These are phyloP conservation scores for Sarocladium kiliense DNA, from an alignment of 2,329 filamentous ascomycete genomes.

Conservation along the genomic window DNA sequence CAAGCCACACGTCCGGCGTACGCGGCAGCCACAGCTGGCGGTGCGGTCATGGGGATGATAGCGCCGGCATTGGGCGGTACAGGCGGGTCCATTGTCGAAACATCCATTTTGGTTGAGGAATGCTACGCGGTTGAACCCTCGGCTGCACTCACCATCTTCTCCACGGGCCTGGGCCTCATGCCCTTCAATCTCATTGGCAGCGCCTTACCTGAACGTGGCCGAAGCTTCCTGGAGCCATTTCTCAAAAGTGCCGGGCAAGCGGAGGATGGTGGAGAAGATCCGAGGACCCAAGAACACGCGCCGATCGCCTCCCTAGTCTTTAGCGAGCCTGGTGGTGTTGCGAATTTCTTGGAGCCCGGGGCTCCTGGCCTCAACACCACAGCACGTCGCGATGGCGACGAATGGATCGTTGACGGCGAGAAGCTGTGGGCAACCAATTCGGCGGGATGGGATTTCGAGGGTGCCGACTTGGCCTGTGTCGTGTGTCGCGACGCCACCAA, in stretches of 20 bases:
- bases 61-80: slow-evolving; percentile 39
- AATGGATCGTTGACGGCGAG: slow-evolving; percentile 48
- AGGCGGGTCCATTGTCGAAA: slow-evolving; percentile 38
- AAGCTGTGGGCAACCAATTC: slow-evolving; percentile 53
- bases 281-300: slow-evolving; percentile 16
- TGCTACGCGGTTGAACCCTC: slow-evolving; percentile 46
- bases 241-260: slow-evolving; percentile 17
- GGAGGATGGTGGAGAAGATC: slow-evolving; percentile 31
- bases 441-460: slow-evolving; percentile 46
- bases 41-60: slow-evolving; percentile 43
- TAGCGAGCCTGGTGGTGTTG: slow-evolving; percentile 45
- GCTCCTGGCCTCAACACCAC: slow-evolving; percentile 43
- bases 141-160: slow-evolving; percentile 43
- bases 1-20: slow-evolving; percentile 42
- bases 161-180: slow-evolving; percentile 45
- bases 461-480: slow-evolving; percentile 46
- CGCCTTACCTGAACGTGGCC: slow-evolving; percentile 19
- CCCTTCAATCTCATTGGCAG: slow-evolving; percentile 39
- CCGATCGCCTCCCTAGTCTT: slow-evolving; percentile 46
- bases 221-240: slow-evolving; percentile 40
- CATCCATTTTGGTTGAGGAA: slow-evolving; percentile 47
- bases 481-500: slow-evolving; percentile 37
- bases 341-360: slow-evolving; percentile 47
- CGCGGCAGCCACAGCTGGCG: slow-evolving; percentile 33
- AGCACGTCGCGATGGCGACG: slow-evolving; percentile 40